Conservation (phyloP, 208 protist species). For the Angomonas deanei region DNA sequence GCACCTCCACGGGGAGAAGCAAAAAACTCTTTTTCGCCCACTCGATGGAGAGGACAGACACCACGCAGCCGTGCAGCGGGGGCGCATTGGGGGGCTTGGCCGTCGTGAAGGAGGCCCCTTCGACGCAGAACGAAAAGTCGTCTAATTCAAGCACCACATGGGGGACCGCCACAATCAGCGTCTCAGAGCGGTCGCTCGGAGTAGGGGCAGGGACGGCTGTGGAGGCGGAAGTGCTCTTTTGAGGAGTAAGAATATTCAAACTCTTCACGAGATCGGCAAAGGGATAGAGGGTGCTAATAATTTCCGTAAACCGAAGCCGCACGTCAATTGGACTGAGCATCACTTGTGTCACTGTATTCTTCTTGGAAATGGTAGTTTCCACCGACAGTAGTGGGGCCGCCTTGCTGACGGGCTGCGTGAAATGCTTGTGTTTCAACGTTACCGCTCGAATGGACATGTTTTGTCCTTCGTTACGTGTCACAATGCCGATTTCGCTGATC, state of each 20-base stretch:
- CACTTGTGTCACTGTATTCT: not conserved
- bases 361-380: not conserved
- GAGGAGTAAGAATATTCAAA: not conserved
- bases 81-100: no score
- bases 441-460: not conserved
- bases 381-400: not conserved
- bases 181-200: not conserved
- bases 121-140: not conserved
- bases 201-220: not conserved
- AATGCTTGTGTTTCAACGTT: not conserved
- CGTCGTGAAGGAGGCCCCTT: not conserved
- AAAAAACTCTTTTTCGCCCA: constrained; percentile 5
- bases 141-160: not conserved
- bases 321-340: not conserved
- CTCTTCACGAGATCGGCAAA: not conserved
- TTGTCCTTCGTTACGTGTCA: not conserved
- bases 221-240: not conserved
- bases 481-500: not conserved
- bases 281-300: not conserved
- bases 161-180: not conserved
- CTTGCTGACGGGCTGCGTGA: not conserved
- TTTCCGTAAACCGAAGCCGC: not conserved
- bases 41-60: not conserved
- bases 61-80: not conserved
- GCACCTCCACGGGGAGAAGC: not conserved